These are phyloP conservation scores for Earliella scabrosa DNA, from an alignment of 1,284 basidiomycete species.

Conservation along the genomic window DNA sequence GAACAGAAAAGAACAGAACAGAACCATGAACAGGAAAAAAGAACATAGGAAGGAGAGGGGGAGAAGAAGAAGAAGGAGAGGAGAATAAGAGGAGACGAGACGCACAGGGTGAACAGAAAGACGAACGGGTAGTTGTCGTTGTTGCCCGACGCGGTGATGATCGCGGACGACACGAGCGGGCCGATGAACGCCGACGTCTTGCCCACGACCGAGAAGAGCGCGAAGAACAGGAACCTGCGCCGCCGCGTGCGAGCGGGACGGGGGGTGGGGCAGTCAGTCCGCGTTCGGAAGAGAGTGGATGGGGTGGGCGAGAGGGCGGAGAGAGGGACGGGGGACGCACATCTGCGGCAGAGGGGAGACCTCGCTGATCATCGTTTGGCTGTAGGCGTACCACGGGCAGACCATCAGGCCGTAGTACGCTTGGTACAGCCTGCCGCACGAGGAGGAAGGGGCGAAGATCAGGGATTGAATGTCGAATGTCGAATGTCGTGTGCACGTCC, in stretches of 20 bases:
- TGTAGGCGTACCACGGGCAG: constrained; percentile 86
- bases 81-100: constrained; percentile 23
- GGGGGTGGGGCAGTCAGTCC: background rate
- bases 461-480: background rate
- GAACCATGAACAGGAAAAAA: background rate
- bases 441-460: no score
- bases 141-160: constrained; percentile 69
- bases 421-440: constrained; percentile 57
- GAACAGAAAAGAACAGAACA: background rate
- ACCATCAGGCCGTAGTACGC: constrained; percentile 80
- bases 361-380: constrained; percentile 86
- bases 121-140: constrained; percentile 85
- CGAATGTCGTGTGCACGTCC: background rate
- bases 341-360: constrained; percentile 78
- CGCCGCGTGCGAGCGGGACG: constrained; percentile 3
- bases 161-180: constrained; percentile 77
- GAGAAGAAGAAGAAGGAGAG: background rate
- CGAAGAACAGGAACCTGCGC: constrained; percentile 75
- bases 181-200: constrained; percentile 85
- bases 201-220: constrained; percentile 77
- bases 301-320: background rate
- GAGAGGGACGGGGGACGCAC: no score
- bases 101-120: constrained; percentile 76
- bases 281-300: no score
- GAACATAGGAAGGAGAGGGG: background rate